These are phyloP conservation scores for Prunus kanzakura DNA, from an alignment of 306 rosid genomes.

Conservation along the genomic window DNA sequence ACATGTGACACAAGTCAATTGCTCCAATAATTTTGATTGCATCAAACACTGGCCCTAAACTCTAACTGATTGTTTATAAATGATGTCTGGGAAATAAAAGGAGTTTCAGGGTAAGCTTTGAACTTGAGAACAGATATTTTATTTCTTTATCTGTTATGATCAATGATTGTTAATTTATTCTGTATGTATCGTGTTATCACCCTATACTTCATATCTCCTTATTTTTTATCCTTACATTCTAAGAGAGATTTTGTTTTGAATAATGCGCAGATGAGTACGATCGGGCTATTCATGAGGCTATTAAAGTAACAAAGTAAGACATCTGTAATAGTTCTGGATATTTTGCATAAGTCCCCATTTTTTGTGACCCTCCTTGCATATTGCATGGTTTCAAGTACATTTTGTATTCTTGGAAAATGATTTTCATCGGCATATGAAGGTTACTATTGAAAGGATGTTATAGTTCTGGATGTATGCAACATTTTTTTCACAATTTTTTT, in stretches of 20 bases:
- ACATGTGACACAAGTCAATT: not conserved
- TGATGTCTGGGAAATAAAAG: not conserved
- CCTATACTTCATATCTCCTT: not conserved
- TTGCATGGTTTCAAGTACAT: not conserved
- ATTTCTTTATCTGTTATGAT: not conserved
- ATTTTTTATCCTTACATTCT: not conserved
- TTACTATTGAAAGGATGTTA: not conserved
- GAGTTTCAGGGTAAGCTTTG: not conserved
- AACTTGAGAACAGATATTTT: not conserved
- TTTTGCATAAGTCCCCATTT: not conserved
- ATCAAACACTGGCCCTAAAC: not conserved
- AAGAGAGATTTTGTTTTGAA: conserved; percentile 19
- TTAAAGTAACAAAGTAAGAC: conserved; percentile 58
- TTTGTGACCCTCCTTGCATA: not conserved
- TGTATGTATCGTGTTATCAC: not conserved
- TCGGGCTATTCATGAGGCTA: conserved; percentile 67
- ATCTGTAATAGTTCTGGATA: not conserved
- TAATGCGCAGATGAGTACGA: conserved; percentile 69
- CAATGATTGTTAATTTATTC: not conserved
- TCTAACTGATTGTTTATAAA: not conserved
- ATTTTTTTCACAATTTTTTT: not conserved
- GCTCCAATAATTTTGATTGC: not conserved
- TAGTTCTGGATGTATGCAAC: not conserved
- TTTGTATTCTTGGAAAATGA: not conserved
- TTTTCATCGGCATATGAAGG: not conserved